Evolutionary conservation across 2,329 filamentous ascomycete species (phyloP).

Genomic region (Cordyceps cicadae): DNA sequence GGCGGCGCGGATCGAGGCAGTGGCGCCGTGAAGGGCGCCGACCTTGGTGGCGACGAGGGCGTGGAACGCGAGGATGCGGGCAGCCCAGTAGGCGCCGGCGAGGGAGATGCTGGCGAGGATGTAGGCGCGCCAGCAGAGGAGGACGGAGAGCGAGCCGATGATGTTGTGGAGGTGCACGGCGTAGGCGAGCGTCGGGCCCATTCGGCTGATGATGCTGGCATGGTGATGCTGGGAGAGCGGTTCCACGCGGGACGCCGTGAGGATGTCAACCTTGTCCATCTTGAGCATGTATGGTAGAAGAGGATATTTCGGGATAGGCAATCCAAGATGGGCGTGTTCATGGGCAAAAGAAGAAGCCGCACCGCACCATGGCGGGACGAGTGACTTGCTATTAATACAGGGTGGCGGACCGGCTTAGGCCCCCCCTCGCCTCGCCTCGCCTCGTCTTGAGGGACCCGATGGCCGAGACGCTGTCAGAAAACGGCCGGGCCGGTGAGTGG

Average conservation of each 20-base stretch:
- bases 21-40: conserved; percentile 22
- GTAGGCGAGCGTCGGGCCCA: conserved; percentile 27
- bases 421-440: not conserved
- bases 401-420: not conserved
- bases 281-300: not conserved
- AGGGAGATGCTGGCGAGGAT: conserved; percentile 23
- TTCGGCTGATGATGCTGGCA: conserved; percentile 20
- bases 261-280: conserved; percentile 30
- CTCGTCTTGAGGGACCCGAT: not conserved
- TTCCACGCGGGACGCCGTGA: conserved; percentile 30
- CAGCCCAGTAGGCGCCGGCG: conserved; percentile 18
- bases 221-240: not conserved
- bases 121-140: conserved; percentile 24
- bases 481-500: not conserved
- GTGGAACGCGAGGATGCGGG: conserved; percentile 20
- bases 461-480: not conserved
- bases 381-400: not conserved
- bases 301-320: not conserved
- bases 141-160: conserved; percentile 23
- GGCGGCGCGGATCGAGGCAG: conserved; percentile 22
- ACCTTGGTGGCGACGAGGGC: conserved; percentile 22
- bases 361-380: not conserved
- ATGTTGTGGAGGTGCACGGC: conserved; percentile 28
- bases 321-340: not conserved
- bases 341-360: not conserved